A percentile compares a stretch with the other conserved stretches of the same genome.
phyloP scores from a whole-genome alignment of 2,329 filamentous ascomycete species.

The Cladosporium cucumerinum region DNA sequence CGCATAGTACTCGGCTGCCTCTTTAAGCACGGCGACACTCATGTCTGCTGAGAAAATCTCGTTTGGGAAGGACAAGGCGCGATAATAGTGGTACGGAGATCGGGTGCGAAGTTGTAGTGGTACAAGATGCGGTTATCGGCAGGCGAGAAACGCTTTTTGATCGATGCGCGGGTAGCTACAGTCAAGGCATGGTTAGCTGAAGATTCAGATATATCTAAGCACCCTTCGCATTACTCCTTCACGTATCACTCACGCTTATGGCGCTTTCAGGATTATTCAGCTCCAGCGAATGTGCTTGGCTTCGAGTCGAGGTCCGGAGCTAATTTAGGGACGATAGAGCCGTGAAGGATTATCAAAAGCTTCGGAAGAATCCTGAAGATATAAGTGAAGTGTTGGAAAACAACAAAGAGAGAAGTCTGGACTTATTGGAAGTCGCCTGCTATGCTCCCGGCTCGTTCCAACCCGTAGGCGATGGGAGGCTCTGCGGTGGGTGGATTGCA shows the following conservation, averaged over 20 bases:
- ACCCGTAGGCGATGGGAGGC: not conserved
- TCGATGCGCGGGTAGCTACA: not conserved
- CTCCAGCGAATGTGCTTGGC: not conserved
- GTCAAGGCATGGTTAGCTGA: not conserved
- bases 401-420: not conserved
- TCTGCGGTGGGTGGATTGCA: constrained; percentile 5
- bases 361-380: not conserved
- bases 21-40: constrained; percentile 25
- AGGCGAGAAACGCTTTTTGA: not conserved
- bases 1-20: constrained; percentile 50
- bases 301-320: not conserved
- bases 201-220: not conserved
- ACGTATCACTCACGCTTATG: not conserved
- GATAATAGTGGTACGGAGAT: not conserved
- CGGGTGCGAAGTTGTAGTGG: not conserved
- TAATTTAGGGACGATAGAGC: not conserved
- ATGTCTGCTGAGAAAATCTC: constrained; percentile 3
- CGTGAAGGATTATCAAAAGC: not conserved
- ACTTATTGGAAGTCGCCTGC: not conserved
- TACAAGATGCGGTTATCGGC: constrained; percentile 13
- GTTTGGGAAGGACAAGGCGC: not conserved
- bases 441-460: not conserved
- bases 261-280: not conserved
- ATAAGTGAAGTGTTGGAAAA: not conserved
- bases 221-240: not conserved